Percentiles rank a stretch among this genome's conserved stretches.
Conservation (phyloP, 345 rosid species). For the Gossypium arboreum region DNA sequence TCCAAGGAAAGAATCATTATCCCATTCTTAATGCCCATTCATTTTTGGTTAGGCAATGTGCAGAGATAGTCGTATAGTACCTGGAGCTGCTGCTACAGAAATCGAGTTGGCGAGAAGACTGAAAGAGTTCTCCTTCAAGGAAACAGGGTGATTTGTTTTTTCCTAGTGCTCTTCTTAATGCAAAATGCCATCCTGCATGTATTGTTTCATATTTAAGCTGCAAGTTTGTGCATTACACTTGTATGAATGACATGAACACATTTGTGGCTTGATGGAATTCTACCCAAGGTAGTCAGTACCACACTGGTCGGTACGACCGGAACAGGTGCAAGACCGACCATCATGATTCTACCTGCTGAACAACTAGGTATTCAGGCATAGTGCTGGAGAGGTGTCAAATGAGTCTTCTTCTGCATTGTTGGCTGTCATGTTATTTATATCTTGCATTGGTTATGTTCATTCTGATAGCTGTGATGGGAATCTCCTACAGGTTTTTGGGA, state of each 20-base stretch:
- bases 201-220: neutral
- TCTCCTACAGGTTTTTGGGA: neutral
- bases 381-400: neutral
- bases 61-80: conserved; percentile 86
- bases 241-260: neutral
- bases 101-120: conserved; percentile 90
- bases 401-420: neutral
- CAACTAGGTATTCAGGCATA: neutral
- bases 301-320: no score
- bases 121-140: conserved; percentile 86
- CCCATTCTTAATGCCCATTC: neutral
- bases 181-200: neutral
- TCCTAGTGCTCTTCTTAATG: neutral
- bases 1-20: neutral
- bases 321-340: no score
- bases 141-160: conserved; percentile 64
- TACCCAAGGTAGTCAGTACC: no score
- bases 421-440: neutral
- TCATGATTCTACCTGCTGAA: neutral
- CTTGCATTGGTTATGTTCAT: neutral
- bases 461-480: neutral
- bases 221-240: neutral
- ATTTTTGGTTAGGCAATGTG: conserved; percentile 75
- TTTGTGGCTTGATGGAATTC: neutral
- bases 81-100: conserved; percentile 98